Evolutionary conservation across 768 basidiomycete species (phyloP).

Genomic region (Collybia mongolica): DNA sequence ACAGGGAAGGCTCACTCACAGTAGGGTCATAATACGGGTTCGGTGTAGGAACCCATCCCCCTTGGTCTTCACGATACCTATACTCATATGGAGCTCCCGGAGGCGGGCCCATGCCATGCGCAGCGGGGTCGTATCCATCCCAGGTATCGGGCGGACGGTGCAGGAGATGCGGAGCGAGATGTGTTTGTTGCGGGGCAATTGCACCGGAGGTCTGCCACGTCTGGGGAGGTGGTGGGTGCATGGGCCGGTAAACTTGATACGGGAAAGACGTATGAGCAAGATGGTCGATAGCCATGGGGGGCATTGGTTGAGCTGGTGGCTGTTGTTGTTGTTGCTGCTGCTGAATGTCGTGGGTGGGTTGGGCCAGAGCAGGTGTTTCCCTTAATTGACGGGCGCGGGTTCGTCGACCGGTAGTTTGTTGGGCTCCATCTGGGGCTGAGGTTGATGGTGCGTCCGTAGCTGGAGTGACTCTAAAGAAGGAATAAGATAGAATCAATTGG

Average conservation of each 20-base stretch:
- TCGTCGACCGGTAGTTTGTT: slow-evolving; percentile 1
- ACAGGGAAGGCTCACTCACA: slow-evolving; percentile 34
- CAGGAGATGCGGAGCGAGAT: slow-evolving; percentile 46
- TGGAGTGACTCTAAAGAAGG: slow-evolving; percentile 14
- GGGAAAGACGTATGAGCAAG: slow-evolving; percentile 31
- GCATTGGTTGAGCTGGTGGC: slow-evolving; percentile 20
- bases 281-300: slow-evolving; percentile 26
- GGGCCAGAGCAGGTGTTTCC: background rate
- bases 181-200: slow-evolving; percentile 68
- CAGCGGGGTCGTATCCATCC: slow-evolving; percentile 52
- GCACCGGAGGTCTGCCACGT: slow-evolving; percentile 63
- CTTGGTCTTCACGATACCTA: slow-evolving; percentile 62
- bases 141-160: slow-evolving; percentile 52
- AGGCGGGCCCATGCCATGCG: slow-evolving; percentile 46
- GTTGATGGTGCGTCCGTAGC: slow-evolving; percentile 14
- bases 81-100: slow-evolving; percentile 51
- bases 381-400: background rate
- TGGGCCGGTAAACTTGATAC: slow-evolving; percentile 42
- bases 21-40: slow-evolving; percentile 58
- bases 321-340: slow-evolving; percentile 14
- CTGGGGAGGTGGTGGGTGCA: slow-evolving; percentile 51
- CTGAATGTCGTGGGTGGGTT: slow-evolving; percentile 1
- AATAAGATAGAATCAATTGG: background rate
- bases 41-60: slow-evolving; percentile 42
- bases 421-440: slow-evolving; percentile 9